Percentiles rank a stretch among this genome's conserved stretches.
phyloP scores from a whole-genome alignment of 2,329 filamentous ascomycete genomes.

The Alternaria sp. region DNA sequence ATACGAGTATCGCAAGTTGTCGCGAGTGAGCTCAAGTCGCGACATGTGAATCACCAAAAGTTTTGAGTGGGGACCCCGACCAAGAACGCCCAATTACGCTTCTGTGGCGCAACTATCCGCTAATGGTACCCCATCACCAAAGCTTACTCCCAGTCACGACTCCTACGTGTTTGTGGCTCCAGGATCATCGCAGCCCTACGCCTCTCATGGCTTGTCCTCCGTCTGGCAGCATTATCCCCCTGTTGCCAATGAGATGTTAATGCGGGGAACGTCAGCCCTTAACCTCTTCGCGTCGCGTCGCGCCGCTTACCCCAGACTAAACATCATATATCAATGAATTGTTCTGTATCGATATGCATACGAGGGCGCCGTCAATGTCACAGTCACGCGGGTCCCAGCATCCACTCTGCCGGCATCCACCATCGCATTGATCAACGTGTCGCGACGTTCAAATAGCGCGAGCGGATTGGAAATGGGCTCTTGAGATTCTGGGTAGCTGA shows the following conservation, averaged over 20 bases:
- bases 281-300: slow-evolving; percentile 2
- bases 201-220: background rate
- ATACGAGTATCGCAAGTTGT: slow-evolving; percentile 16
- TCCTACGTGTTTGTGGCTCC: background rate
- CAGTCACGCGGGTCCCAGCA: background rate
- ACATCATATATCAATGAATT: background rate
- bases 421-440: background rate
- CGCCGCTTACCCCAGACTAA: slow-evolving; percentile 4
- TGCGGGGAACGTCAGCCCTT: slow-evolving; percentile 10
- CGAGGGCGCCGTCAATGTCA: background rate
- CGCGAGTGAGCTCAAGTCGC: slow-evolving; percentile 17
- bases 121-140: background rate
- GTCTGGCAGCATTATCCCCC: background rate
- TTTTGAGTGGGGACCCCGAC: slow-evolving; percentile 14
- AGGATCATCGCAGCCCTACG: background rate
- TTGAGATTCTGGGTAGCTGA: background rate
- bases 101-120: slow-evolving; percentile 1
- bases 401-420: background rate
- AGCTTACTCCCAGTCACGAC: background rate
- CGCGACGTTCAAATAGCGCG: background rate
- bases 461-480: background rate
- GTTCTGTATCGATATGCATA: background rate
- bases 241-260: background rate
- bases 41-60: slow-evolving; percentile 12
- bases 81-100: slow-evolving; percentile 2